phyloP scores from a whole-genome alignment of 1,284 basidiomycete genomes.

The Melampsora larici-populina region DNA sequence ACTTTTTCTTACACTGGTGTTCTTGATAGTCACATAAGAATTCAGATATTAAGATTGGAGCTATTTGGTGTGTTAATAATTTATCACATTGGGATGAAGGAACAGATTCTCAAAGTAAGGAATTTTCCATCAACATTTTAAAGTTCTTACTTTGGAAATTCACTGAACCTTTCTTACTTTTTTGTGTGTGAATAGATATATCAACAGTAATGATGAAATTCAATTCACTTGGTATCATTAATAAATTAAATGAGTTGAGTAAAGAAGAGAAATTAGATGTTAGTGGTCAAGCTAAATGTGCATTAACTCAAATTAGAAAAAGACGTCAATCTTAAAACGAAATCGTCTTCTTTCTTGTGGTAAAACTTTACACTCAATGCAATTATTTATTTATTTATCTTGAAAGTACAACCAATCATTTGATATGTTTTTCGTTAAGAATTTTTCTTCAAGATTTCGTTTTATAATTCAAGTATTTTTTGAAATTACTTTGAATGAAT shows the following conservation, averaged over 20 bases:
- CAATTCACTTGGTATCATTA: conserved; percentile 5
- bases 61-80: conserved; percentile 41
- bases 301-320: conserved; percentile 25
- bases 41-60: conserved; percentile 26
- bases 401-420: too few relatives aligned
- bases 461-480: neutral
- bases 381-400: too few relatives aligned
- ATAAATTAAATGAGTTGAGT: conserved; percentile 13
- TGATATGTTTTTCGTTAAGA: neutral
- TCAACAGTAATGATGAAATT: conserved; percentile 6
- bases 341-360: too few relatives aligned
- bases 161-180: neutral
- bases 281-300: conserved; percentile 27
- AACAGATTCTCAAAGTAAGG: conserved; percentile 27
- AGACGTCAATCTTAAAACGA: neutral
- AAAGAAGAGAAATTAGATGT: conserved; percentile 13
- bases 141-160: neutral
- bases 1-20: too few relatives aligned
- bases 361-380: too few relatives aligned
- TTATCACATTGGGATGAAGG: conserved; percentile 38
- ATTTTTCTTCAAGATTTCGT: neutral
- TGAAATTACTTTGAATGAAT: neutral
- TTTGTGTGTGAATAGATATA: conserved; percentile 1
- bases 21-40: conserved; percentile 42
- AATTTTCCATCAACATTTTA: neutral